These are phyloP conservation scores for Aphanocladium album DNA, from an alignment of 2,329 filamentous ascomycete species.

Conservation along the genomic window DNA sequence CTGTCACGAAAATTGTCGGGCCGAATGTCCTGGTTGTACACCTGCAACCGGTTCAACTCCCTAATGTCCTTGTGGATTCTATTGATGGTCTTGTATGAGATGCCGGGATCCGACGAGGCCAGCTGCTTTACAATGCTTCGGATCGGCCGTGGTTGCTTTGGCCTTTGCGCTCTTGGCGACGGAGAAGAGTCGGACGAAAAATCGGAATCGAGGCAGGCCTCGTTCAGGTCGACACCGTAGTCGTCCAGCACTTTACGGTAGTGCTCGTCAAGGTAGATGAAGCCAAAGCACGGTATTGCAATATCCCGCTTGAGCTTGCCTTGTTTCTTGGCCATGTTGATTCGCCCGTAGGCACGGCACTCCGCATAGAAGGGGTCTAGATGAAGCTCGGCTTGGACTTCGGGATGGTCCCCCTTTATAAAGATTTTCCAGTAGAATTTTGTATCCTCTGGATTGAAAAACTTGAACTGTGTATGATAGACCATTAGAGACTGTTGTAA, in stretches of 20 bases:
- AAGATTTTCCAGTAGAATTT: background rate
- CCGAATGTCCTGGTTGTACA: background rate
- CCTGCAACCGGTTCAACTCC: background rate
- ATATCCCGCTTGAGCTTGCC: background rate
- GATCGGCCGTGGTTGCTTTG: background rate
- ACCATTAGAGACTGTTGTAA: background rate
- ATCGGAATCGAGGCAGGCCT: background rate
- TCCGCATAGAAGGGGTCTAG: background rate
- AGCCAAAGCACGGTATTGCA: background rate
- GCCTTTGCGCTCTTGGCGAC: background rate
- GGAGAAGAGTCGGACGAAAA: background rate
- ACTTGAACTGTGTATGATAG: slow-evolving; percentile 17
- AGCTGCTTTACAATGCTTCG: background rate
- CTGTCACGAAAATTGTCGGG: slow-evolving; percentile 5
- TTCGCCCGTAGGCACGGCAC: slow-evolving; percentile 2
- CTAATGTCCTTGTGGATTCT: background rate
- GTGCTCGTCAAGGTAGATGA: background rate
- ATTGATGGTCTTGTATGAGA: background rate
- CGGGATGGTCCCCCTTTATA: background rate
- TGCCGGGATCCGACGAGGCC: background rate
- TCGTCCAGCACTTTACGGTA: background rate
- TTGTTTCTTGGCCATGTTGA: background rate
- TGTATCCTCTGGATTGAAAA: slow-evolving; percentile 11
- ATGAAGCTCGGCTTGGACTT: background rate
- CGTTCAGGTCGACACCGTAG: background rate